Base-by-base conservation (phyloP, 2,329 filamentous ascomycete genomes). In the Xylaria arbuscula region DNA sequence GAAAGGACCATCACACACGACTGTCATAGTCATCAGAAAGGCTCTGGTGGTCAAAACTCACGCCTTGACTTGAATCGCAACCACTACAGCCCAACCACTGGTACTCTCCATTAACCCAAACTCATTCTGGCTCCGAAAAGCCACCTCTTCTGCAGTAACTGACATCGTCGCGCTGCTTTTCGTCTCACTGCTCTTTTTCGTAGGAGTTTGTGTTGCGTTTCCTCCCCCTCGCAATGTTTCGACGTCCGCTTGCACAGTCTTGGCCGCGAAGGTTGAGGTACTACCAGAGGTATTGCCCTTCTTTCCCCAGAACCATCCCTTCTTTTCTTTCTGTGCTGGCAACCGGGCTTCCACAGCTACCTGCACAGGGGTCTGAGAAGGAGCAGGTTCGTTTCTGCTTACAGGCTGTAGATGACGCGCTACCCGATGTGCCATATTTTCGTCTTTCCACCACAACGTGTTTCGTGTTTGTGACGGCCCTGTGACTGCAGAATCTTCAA, bases 61-160 rank as follows among this genome's bases (percentile, higher is more conserved):
- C 3, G 67, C 57, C 64, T 45, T 67, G 24, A 79, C 65, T n/a
- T 72, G 64, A 2, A 87, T 77, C 0, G 75, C 78, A 1, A 86
- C 79, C 15, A 86, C 82, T 36, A 88, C 77, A 0, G 81, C 85
- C 80, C 82, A 87, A 1, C 86, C 86, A 1, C 80, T 81, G 68
- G 78, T 77, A 38, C 83, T 85, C 73, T 88, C 85, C 81, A 82
- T 85, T 0, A 88, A 76, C 0, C 85, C 86, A 73, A 88, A 79
- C 15, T 82, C 83, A 24, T 85, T 88, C 75, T 86, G 81, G 54
- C 74, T 75, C n/a, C 86, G 75, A 65, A 88, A 87, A 0, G 84
- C 83, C 1, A 86, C 80, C 70, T 86, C 82, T 57, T 87, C 81
- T 0, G 83, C 81, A 32, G 74, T 75, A 2, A 82, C 81, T 2